Conservation (phyloP, 2,329 filamentous ascomycete species). For the Epichloe glyceriae region DNA sequence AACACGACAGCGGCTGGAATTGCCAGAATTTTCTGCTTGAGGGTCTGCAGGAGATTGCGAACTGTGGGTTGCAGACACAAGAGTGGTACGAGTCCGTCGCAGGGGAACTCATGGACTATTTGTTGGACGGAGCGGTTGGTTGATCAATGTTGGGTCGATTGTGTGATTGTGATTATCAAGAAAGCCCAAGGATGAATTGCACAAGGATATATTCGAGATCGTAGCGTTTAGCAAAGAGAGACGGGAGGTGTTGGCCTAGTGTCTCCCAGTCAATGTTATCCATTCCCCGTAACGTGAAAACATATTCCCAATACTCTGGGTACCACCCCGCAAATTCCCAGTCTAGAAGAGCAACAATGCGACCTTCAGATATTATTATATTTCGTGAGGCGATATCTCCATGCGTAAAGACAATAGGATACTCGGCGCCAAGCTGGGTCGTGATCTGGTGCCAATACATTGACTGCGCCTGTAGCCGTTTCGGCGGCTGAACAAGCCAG, state of each 20-base stretch:
- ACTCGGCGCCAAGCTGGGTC: constrained; percentile 9
- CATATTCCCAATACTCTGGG: constrained; percentile 8
- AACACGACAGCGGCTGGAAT: not conserved
- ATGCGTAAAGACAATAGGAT: constrained; percentile 10
- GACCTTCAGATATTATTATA: constrained; percentile 7
- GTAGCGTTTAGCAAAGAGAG: not conserved
- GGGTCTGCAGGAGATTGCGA: not conserved
- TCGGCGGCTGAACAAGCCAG: constrained; percentile 13
- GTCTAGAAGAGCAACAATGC: constrained; percentile 5
- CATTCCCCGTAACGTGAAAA: constrained; percentile 4
- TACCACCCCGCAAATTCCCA: constrained; percentile 9
- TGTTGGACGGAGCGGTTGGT: not conserved
- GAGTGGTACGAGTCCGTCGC: not conserved
- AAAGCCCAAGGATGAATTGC: not conserved
- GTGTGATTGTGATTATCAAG: not conserved
- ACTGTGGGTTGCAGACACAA: not conserved
- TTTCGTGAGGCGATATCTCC: constrained; percentile 8
- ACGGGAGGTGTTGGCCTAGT: not conserved
- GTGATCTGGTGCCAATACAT: constrained; percentile 15
- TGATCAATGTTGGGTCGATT: not conserved
- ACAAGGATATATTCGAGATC: not conserved
- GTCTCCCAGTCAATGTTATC: constrained; percentile 9
- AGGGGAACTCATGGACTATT: not conserved
- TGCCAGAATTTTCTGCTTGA: not conserved
- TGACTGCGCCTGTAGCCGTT: constrained; percentile 5